Percentiles rank a stretch among this genome's conserved stretches.
Conservation (phyloP, 495 filamentous ascomycete species). For the Podospora pseudoanserina region DNA sequence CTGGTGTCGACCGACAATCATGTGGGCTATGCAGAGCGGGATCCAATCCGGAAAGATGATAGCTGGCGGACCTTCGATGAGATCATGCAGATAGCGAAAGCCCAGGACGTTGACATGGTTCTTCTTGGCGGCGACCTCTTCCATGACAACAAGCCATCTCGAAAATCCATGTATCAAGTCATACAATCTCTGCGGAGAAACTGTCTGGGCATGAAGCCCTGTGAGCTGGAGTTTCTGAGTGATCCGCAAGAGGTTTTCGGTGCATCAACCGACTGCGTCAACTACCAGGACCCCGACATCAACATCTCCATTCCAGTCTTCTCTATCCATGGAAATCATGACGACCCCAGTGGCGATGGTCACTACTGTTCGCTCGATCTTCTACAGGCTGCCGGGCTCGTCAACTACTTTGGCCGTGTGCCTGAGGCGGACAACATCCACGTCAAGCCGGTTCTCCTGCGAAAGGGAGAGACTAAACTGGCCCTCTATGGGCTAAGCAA, state of each 20-base stretch:
- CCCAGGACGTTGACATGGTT: conserved; percentile 93
- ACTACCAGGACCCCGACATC: conserved; percentile 96
- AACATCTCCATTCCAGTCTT: conserved; percentile 98
- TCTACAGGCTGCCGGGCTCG: conserved; percentile 80
- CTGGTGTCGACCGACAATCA: conserved; percentile 93
- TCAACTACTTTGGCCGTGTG: conserved; percentile 94
- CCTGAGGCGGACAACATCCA: conserved; percentile 89
- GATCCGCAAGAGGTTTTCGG: conserved; percentile 87
- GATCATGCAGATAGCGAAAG: conserved; percentile 84
- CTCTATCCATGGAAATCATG: conserved; percentile 97
- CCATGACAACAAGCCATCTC: conserved; percentile 97
- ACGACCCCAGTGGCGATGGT: conserved; percentile 92
- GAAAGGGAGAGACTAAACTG: conserved; percentile 91
- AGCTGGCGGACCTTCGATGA: conserved; percentile 97
- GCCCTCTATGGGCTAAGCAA: conserved; percentile 96
- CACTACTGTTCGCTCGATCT: conserved; percentile 86
- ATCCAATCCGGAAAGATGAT: conserved; percentile 89
- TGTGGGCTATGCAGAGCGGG: conserved; percentile 93
- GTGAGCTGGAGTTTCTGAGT: conserved; percentile 90
- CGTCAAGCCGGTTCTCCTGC: conserved; percentile 84
- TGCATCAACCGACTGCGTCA: conserved; percentile 82
- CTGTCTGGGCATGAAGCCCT: conserved; percentile 91
- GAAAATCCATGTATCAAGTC: conserved; percentile 94
- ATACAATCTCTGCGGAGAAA: conserved; percentile 91
- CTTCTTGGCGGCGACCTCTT: conserved; percentile 92